Conservation (phyloP, 495 filamentous ascomycete genomes). For the Penicillium paradoxum region DNA sequence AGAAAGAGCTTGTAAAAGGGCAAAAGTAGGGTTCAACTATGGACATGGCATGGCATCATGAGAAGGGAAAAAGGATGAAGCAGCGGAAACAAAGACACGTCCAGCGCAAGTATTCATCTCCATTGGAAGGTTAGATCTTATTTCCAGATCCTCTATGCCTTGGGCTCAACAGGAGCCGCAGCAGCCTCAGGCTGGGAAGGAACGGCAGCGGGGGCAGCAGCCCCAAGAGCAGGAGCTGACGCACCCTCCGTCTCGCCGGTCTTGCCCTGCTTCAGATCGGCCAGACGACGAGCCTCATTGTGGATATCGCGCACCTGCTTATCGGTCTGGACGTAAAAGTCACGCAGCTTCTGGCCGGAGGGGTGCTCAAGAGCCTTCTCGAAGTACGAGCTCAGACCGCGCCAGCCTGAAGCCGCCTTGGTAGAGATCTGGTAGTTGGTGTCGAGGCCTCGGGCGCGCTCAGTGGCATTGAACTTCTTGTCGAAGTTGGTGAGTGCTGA, state of each 20-base stretch:
- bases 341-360: conserved; percentile 75
- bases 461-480: conserved; percentile 70
- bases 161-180: conserved; percentile 14
- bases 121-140: conserved; percentile 5
- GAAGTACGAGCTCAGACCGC: conserved; percentile 74
- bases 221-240: conserved; percentile 30
- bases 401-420: conserved; percentile 59
- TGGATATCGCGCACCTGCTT: conserved; percentile 93
- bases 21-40: conserved; percentile 1
- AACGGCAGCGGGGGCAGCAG: conserved; percentile 10
- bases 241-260: conserved; percentile 24
- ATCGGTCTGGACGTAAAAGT: conserved; percentile 75
- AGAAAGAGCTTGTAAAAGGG: background rate
- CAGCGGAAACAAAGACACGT: background rate
- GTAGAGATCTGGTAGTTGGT: conserved; percentile 66
- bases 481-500: conserved; percentile 70
- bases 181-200: conserved; percentile 19
- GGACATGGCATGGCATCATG: conserved; percentile 3
- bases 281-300: conserved; percentile 77
- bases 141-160: conserved; percentile 17
- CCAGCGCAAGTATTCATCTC: background rate
- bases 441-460: conserved; percentile 72
- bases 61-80: background rate
- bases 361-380: conserved; percentile 84
- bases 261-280: conserved; percentile 76